Evolutionary conservation across 2,329 filamentous ascomycete genomes (phyloP).

Genomic region (Alternaria alternata): DNA sequence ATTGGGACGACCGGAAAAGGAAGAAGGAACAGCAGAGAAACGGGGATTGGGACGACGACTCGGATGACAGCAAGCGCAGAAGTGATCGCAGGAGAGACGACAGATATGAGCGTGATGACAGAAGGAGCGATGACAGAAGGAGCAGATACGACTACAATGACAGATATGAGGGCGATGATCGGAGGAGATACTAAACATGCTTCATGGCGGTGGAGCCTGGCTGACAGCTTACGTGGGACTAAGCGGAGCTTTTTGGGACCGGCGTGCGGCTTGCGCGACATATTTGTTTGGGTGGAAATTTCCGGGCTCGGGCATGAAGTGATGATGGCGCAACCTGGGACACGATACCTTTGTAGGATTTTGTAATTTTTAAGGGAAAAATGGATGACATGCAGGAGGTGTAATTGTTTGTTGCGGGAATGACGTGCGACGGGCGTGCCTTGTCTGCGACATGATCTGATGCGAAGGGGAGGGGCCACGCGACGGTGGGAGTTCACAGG

Average conservation of each 20-base stretch:
- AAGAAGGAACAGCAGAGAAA: constrained; percentile 14
- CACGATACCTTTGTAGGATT: constrained; percentile 1
- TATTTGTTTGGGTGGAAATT: neutral
- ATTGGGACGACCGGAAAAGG: constrained; percentile 26
- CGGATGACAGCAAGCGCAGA: constrained; percentile 4
- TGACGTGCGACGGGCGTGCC: constrained; percentile 18
- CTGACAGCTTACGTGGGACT: constrained; percentile 5
- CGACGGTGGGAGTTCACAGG: constrained; percentile 16
- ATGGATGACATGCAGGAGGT: constrained; percentile 1
- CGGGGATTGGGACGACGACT: constrained; percentile 16
- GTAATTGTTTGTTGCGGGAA: constrained; percentile 12
- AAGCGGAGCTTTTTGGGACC: neutral
- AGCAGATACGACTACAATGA: constrained; percentile 8
- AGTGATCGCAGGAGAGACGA: constrained; percentile 3
- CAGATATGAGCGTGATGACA: constrained; percentile 10
- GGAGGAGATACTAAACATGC: neutral
- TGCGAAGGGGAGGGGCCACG: constrained; percentile 16
- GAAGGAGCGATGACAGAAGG: constrained; percentile 4
- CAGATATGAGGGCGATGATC: constrained; percentile 9
- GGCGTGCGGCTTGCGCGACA: neutral
- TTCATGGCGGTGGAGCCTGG: neutral
- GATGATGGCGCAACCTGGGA: neutral
- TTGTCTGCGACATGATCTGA: constrained; percentile 23
- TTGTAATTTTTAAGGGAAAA: neutral
- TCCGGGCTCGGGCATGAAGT: neutral